Evolutionary conservation across 1,284 basidiomycete species (phyloP), one percentile per base, ranked within the genome.

Genomic region (Rhodotorula sp.): DNA sequence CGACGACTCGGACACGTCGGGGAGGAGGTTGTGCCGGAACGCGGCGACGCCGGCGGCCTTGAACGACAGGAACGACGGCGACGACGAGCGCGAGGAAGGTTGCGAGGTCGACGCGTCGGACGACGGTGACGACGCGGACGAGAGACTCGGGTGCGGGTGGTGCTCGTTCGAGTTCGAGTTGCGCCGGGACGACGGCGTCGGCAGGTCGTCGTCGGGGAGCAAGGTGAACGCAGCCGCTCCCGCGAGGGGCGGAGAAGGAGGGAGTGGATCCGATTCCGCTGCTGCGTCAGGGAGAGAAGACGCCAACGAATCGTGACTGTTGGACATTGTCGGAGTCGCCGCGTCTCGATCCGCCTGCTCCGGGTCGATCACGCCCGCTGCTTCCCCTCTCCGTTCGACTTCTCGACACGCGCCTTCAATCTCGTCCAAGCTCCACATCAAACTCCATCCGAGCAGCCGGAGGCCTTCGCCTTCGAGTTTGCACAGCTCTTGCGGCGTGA

Each of bases 391-490:
- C 23, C 56, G 58, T 39, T 61, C 66, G 5, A 68, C n/a, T 48
- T 68, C 65, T 15, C 14, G 39, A 18, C 31, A 20, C 61, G 56
- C 62, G 34, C 16, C 58, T 20, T 70, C 72, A 20, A 76, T 29
- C 63, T 72, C 73, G 6, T 56, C 58, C n/a, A 67, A n/a, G 1
- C 29, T 26, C 61, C 66, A 76, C 23, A 39, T 63, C 14, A 78
- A 18, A 6, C 56, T 34, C 73, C 76, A 78, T 3, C 71, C 70
- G 21, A 78, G 51, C 18, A 68, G 48, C 10, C 60, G 58, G 16
- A 78, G 51, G 1, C 70, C 61, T 58, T 77, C 75, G 14, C 67
- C 68, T 58, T 78, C 77, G 48, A 78, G 57, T 47, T 68, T 52
- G 26, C 64, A 60, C 47, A 78, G 52, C 65, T 78, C 77, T n/a